Evolutionary conservation across 768 basidiomycete species (phyloP).

Genomic region (Tremella mesenterica): DNA sequence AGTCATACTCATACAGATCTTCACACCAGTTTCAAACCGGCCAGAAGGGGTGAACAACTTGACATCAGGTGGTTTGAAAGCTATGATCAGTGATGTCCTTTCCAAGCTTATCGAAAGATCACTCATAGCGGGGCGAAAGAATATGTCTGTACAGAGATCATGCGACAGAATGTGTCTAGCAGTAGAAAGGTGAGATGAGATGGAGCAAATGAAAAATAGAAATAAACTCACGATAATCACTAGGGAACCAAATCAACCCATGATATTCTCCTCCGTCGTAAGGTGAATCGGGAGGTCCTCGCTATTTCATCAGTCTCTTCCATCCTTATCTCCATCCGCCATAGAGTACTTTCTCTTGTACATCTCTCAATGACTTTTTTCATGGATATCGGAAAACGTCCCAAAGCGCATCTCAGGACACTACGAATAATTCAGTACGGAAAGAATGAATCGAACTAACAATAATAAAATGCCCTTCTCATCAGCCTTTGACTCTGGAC

Average conservation of each 20-base stretch:
- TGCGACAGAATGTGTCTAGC: no score
- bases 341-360: no score
- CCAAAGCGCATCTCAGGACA: no score
- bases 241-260: slow-evolving; percentile 80
- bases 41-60: slow-evolving; percentile 57
- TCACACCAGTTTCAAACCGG: slow-evolving; percentile 46
- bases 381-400: no score
- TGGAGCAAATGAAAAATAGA: background rate
- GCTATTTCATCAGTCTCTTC: slow-evolving; percentile 48
- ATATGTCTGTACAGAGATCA: no score
- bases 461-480: slow-evolving; percentile 85
- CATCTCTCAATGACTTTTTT: no score
- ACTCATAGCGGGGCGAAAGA: no score
- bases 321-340: background rate
- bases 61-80: slow-evolving; percentile 93
- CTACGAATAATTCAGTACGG: no score
- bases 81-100: no score
- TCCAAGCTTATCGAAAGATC: no score
- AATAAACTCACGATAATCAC: slow-evolving; percentile 60
- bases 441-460: slow-evolving; percentile 48
- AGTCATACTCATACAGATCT: slow-evolving; percentile 74
- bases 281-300: slow-evolving; percentile 87
- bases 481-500: background rate
- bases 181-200: no score
- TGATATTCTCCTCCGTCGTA: slow-evolving; percentile 90